Evolutionary conservation across 2,329 filamentous ascomycete species (phyloP), one percentile per base, ranked within the genome.

Genomic region (Metarhizium sp.): DNA sequence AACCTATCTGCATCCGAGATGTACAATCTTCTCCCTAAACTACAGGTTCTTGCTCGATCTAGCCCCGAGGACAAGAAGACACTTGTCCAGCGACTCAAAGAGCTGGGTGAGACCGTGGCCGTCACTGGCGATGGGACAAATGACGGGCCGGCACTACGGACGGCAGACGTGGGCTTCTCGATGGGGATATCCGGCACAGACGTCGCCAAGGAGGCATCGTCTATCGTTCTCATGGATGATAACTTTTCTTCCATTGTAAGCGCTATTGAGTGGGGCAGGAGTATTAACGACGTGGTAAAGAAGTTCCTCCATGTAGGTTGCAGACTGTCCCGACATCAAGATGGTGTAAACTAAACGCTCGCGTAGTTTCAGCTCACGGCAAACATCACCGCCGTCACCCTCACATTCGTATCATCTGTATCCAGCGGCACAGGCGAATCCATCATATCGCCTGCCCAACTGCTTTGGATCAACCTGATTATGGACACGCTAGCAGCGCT

Each of bases 401-500:
- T 87, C 7, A 84, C 84, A 0, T 85, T 86, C 55, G 73, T 86
- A 59, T 82, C 83, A 2, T 80, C 84, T 2, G 78, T 87, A 46
- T 77, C 81, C 5, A 77, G 76, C 56, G 66, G 71, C 4, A 70
- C 78, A 6, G 78, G 80, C 69, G 69, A 50, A 32, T 81, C 83
- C 5, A 80, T 87, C 2, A 76, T 87, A 48, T 85, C 80, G 1
- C 82, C 84, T 0, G 82, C 86, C 0, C 84, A 87, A 61, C 75
- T 87, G 49, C 74, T 87, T 40, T 87, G 84, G 84, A 81, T 86
- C 53, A 87, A 87, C 63, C 70, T 87, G 47, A 86, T 86, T 63
- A 86, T 86, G 82, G 83, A 86, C 62, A 86, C 83, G 6, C 83
- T 86, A 57, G 83, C 83, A 2, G 83, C 83, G 13, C 77, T 86